These are phyloP conservation scores for Xerophyta viscosa DNA, from an alignment of 106 monocot genomes.

Conservation along the genomic window DNA sequence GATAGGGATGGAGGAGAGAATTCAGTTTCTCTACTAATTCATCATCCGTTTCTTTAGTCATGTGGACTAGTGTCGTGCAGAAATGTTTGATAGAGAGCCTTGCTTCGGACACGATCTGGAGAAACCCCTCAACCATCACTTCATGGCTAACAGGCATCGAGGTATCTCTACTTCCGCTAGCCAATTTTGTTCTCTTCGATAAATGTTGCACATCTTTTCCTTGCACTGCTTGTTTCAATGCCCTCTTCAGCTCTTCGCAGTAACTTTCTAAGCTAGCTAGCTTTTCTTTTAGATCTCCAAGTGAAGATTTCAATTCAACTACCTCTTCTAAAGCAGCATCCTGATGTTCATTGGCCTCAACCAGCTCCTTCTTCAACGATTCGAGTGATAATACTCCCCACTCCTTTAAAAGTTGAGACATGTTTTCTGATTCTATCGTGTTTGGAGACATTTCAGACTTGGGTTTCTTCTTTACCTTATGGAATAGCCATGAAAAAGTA, in stretches of 20 bases:
- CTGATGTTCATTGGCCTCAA: conserved; percentile 56
- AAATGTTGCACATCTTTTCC: conserved; percentile 21
- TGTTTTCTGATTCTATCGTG: conserved; percentile 40
- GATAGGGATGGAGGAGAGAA: conserved; percentile 38
- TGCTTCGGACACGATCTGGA: conserved; percentile 86
- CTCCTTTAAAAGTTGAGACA: conserved; percentile 57
- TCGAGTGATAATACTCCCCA: conserved; percentile 54
- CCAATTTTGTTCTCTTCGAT: conserved; percentile 45
- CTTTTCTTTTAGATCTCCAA: conserved; percentile 63
- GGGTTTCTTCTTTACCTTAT: conserved; percentile 39
- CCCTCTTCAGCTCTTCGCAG: conserved; percentile 74
- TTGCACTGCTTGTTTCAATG: conserved; percentile 53
- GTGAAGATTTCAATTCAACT: conserved; percentile 60
- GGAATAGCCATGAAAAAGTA: conserved; percentile 56
- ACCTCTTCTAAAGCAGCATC: conserved; percentile 69
- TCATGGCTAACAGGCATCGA: conserved; percentile 76
- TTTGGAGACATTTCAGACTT: conserved; percentile 51
- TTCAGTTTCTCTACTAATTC: conserved; percentile 50
- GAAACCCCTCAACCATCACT: conserved; percentile 93
- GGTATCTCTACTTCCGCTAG: conserved; percentile 22
- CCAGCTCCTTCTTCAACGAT: conserved; percentile 63
- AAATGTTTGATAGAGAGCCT: conserved; percentile 84
- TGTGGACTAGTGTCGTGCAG: conserved; percentile 58
- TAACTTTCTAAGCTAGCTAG: conserved; percentile 57
- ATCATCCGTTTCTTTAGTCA: conserved; percentile 30